A percentile compares a stretch with the other conserved stretches of the same genome.
These are phyloP conservation scores for Hygrophila difformis DNA, from an alignment of 257 asterid species.

Conservation along the genomic window DNA sequence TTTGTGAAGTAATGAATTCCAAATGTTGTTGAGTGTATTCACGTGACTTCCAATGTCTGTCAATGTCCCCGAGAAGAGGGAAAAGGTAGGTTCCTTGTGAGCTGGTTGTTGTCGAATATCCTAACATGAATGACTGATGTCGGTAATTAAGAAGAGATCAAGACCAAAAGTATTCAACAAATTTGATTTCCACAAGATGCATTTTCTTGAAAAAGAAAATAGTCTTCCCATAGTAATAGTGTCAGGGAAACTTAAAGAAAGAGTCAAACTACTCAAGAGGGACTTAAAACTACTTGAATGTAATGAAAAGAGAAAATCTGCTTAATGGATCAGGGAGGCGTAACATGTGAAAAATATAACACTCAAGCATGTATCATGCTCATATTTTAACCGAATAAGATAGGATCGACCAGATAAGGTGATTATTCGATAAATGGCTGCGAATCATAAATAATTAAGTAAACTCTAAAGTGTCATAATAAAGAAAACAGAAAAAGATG, in stretches of 20 bases:
- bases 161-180: neutral
- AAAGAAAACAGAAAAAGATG: too few relatives aligned
- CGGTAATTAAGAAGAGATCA: constrained; percentile 11
- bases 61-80: constrained; percentile 43
- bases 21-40: constrained; percentile 36
- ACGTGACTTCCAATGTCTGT: constrained; percentile 57
- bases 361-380: constrained; percentile 69
- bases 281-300: too few relatives aligned
- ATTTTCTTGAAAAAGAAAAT: too few relatives aligned
- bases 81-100: constrained; percentile 63
- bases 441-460: constrained; percentile 8
- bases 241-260: neutral
- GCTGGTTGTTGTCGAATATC: constrained; percentile 67
- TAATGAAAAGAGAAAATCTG: neutral
- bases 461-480: neutral
- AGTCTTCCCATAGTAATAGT: too few relatives aligned
- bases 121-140: constrained; percentile 23
- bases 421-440: constrained; percentile 79
- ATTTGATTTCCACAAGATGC: too few relatives aligned
- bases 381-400: constrained; percentile 57
- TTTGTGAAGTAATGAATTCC: constrained; percentile 1
- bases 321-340: too few relatives aligned
- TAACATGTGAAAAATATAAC: too few relatives aligned
- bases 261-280: too few relatives aligned
- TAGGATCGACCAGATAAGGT: constrained; percentile 58